Base-by-base conservation (phyloP, 129 eudicot genomes). In the Oenanthe sinensis region DNA sequence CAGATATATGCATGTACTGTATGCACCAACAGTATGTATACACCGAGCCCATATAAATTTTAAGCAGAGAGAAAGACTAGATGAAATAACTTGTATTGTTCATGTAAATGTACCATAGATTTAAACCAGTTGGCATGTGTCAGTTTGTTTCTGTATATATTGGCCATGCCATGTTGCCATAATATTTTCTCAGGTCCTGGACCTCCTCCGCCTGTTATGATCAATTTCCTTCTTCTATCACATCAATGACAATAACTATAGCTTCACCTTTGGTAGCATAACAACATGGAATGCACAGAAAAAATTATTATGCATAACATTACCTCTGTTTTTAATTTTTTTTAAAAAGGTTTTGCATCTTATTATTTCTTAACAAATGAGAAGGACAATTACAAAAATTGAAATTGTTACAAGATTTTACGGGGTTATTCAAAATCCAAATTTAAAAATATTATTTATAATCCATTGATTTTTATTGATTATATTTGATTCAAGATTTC, bases 161-260 rank as follows among this genome's bases (percentile, higher is more conserved):
- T 16, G 43, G 45, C 43, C 74, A 33, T 37, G 45, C 74, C 74
- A 69, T 69, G 44, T 37, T 69, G 24, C 45, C 45, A 69, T 69
- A 15, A 37, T 69, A 1, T 20, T 19, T 69, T 40, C 45, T 68
- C 67, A 58, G 45, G 45, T 68, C 46, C n/a, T 37, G 45, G 74
- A 69, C 74, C 74, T 69, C 46, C 24, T 36, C 74, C 74, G 37
- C 46, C 24, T 36, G 45, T 30, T 60, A 37, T 69, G 22, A 40
- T 69, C 74, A 69, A 17, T 37, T 37, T 24, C 37, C 42, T 13
- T 69, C 14, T 15, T 37, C 37, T 45, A 37, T 69, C 74, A 69
- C 74, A 69, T 69, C 74, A 69, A 17, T 69, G 22, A 69, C 74
- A 69, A 39, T 69, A 36, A 36, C 74, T 30, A 69, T 8, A 17